Evolutionary conservation across 2,329 filamentous ascomycete genomes (phyloP).

Genomic region (Phoma herbarum): DNA sequence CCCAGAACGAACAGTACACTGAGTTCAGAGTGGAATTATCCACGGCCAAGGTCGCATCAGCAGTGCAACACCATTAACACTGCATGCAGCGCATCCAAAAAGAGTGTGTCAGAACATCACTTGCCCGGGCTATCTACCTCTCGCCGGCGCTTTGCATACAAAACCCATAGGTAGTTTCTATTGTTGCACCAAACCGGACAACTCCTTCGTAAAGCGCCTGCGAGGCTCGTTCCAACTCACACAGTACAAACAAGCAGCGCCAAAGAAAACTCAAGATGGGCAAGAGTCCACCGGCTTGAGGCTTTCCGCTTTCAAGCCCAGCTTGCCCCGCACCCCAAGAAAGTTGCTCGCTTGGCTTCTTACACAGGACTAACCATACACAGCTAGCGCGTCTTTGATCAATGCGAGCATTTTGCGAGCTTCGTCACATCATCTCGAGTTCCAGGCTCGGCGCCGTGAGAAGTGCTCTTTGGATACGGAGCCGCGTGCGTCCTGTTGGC

Average conservation of each 20-base stretch:
- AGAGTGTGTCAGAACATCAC: background rate
- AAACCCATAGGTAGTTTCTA: background rate
- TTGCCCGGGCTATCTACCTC: background rate
- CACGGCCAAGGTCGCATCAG: conserved; percentile 14
- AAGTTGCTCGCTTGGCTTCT: conserved; percentile 8
- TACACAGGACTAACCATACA: background rate
- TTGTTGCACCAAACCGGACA: background rate
- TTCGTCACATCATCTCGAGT: conserved; percentile 3
- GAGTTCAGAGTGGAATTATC: background rate
- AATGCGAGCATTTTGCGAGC: conserved; percentile 1
- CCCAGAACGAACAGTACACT: background rate
- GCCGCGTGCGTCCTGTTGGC: background rate
- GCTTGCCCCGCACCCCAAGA: conserved; percentile 11
- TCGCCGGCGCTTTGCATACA: conserved; percentile 1
- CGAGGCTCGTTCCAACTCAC: background rate
- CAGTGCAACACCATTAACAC: conserved; percentile 1
- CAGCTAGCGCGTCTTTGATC: background rate
- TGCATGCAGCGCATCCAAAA: background rate
- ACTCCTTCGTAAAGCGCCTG: background rate
- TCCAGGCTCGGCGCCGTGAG: background rate
- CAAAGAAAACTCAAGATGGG: background rate
- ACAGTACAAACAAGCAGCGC: conserved; percentile 6
- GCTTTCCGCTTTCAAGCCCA: conserved; percentile 6
- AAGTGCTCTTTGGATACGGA: background rate
- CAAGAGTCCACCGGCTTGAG: conserved; percentile 1